Conservation (phyloP, 116 monocot genomes). For the Papilionanthe hybrid region DNA sequence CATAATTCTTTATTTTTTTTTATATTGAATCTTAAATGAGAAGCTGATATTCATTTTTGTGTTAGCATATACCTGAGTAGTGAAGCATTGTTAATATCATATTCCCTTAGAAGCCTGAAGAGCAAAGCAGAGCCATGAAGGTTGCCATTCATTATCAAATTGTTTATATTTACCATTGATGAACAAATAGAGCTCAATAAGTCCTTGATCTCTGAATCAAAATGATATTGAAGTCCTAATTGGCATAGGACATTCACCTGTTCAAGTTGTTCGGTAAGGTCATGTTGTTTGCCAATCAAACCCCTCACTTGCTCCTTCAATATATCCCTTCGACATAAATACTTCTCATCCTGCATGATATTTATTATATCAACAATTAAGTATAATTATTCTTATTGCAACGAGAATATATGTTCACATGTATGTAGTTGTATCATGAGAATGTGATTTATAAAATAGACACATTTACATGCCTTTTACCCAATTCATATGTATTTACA, state of each 20-base stretch:
- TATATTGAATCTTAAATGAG: too few relatives aligned
- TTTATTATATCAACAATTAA: too few relatives aligned
- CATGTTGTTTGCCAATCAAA: background rate
- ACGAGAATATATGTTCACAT: background rate
- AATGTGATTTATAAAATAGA: too few relatives aligned
- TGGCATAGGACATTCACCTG: constrained; percentile 11
- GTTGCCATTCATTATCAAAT: background rate
- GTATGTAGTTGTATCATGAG: too few relatives aligned
- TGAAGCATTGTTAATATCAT: background rate
- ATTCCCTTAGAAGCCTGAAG: constrained; percentile 11
- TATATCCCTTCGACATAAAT: background rate
- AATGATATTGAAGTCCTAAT: constrained; percentile 24
- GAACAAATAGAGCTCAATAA: background rate
- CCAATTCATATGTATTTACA: too few relatives aligned
- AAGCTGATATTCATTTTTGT: too few relatives aligned
- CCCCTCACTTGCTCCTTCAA: constrained; percentile 9
- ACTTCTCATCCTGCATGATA: background rate
- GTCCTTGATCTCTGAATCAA: constrained; percentile 13
- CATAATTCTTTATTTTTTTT: too few relatives aligned
- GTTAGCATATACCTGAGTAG: background rate
- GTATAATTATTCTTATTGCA: background rate
- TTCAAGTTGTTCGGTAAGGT: background rate
- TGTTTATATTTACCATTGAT: background rate
- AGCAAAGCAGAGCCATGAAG: constrained; percentile 7
- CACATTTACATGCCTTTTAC: too few relatives aligned